phyloP scores from a whole-genome alignment of 495 filamentous ascomycete species.

The Penicillium crystallinum region DNA sequence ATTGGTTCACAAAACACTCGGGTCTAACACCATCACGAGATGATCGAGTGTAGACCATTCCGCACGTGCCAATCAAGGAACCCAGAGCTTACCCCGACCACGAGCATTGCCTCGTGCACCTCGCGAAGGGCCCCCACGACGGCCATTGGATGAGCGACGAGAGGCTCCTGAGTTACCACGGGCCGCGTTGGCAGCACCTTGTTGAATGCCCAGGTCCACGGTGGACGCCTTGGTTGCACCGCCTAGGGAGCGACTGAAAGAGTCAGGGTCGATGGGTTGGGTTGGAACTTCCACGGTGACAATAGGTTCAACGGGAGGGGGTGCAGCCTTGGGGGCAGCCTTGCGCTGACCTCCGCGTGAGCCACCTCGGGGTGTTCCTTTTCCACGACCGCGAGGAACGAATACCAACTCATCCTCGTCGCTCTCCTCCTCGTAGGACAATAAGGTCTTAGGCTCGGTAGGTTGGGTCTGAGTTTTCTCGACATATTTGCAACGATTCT shows the following conservation, averaged over 20 bases:
- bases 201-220: conserved; percentile 35
- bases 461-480: conserved; percentile 36
- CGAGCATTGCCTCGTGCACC: conserved; percentile 36
- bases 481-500: conserved; percentile 49
- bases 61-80: conserved; percentile 38
- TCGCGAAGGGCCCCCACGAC: conserved; percentile 29
- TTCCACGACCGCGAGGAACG: conserved; percentile 45
- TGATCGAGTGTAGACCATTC: conserved; percentile 16
- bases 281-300: conserved; percentile 41
- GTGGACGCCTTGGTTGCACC: conserved; percentile 25
- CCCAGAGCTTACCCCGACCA: conserved; percentile 50
- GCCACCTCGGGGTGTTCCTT: conserved; percentile 31
- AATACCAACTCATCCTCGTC: conserved; percentile 59
- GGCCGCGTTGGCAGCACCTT: conserved; percentile 21
- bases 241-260: conserved; percentile 44
- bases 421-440: conserved; percentile 46
- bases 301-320: conserved; percentile 21
- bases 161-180: conserved; percentile 37
- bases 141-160: conserved; percentile 29
- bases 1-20: conserved; percentile 16
- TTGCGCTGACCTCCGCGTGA: conserved; percentile 21
- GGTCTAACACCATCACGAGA: conserved; percentile 19
- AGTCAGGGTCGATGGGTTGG: conserved; percentile 52
- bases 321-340: conserved; percentile 10
- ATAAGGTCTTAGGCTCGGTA: conserved; percentile 37